Base-by-base conservation (phyloP, 306 rosid genomes). In the Medicago arabica region DNA sequence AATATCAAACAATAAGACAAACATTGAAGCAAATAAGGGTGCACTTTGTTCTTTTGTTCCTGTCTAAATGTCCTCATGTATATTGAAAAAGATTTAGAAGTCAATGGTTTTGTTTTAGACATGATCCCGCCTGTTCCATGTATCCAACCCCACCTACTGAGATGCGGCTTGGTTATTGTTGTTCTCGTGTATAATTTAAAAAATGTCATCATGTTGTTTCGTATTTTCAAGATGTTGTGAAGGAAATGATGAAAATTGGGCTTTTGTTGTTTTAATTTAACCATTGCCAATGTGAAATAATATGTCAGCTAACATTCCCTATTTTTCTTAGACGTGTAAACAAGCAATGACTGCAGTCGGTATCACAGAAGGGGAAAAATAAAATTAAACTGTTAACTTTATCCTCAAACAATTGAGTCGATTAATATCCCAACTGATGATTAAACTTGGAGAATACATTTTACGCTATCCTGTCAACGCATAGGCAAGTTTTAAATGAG, bases 271-370 rank as follows among this genome's bases (percentile, higher is more conserved):
- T 43, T 67, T 40, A 21, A 43, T 43, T 67, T 40, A 21, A 67
- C 10, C 53, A 67, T 2, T 43, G 4, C 55, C 34, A 43, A 6
- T 21, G 38, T 19, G 21, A 2, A 58, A 10, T 10, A 58, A 57
- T 13, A 43, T 17, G 39, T 77, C 60, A 44, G 81, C 17, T n/a
- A 41, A 58, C 54, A 39, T 57, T 44, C 61, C 63, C n/a, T 39
- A 25, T 39, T 66, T 57, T 5, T 34, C 49, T 43, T 55, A 31
- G 44, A 44, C 25, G 4, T 43, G n/a, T 11, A 19, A 68, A 67
- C 68, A 34, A 31, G 69, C 17, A 41, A 67, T 23, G 50, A 28
- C 36, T 14, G 34, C 9, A 15, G 34, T 14, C n/a, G 7, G 54
- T 23, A 67, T 67, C 75, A 77, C 7, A 17, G 15, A 43, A 31